Percentiles rank a stretch among this genome's conserved stretches.
These are phyloP conservation scores for Chaetomium tenue DNA, from an alignment of 495 filamentous ascomycete genomes.

Conservation along the genomic window DNA sequence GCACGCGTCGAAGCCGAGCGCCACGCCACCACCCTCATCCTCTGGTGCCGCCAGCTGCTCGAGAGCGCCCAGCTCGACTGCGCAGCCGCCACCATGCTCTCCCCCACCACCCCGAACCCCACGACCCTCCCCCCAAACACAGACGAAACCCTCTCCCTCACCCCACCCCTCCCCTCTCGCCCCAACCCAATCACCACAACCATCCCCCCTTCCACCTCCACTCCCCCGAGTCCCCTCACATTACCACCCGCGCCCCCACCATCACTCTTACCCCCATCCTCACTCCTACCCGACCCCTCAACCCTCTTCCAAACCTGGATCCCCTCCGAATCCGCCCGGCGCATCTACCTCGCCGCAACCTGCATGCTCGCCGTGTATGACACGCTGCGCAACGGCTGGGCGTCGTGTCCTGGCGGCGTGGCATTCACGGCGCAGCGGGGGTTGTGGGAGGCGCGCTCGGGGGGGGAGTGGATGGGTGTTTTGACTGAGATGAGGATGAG, in stretches of 20 bases:
- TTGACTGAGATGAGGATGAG: conserved; percentile 7
- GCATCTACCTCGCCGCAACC: conserved; percentile 32
- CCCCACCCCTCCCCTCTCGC: background rate
- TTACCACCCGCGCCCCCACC: background rate
- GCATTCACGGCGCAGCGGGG: conserved; percentile 33
- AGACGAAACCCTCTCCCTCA: background rate
- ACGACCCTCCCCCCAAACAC: background rate
- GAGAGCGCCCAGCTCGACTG: conserved; percentile 30
- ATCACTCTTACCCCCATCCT: conserved; percentile 10
- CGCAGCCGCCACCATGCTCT: conserved; percentile 18
- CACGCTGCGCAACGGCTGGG: conserved; percentile 37
- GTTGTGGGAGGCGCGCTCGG: conserved; percentile 40
- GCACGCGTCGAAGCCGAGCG: conserved; percentile 48
- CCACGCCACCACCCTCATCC: conserved; percentile 44
- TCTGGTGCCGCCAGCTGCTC: conserved; percentile 43
- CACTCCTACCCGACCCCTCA: background rate
- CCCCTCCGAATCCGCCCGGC: conserved; percentile 38
- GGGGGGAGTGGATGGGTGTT: conserved; percentile 28
- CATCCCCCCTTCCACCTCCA: conserved; percentile 20
- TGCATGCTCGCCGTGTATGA: conserved; percentile 32
- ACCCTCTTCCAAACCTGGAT: conserved; percentile 40
- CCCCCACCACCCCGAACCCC: background rate
- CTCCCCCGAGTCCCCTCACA: conserved; percentile 34
- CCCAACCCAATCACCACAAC: background rate
- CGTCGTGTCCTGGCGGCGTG: conserved; percentile 33